Evolutionary conservation across 768 basidiomycete genomes (phyloP).

Genomic region (Hortiboletus campestris): DNA sequence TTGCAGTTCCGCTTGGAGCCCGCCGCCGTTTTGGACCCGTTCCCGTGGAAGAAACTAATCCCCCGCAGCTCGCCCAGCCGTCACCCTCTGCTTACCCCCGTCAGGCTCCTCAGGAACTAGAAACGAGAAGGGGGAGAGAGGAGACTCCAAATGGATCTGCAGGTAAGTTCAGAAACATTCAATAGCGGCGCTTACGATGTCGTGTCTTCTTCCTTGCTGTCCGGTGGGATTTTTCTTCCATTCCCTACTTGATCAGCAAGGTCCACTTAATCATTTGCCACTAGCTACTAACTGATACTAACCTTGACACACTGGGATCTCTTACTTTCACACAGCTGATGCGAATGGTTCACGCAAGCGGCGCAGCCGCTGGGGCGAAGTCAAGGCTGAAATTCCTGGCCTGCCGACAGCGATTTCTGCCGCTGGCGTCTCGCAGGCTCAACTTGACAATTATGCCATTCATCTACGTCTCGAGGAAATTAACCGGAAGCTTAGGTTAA

Average conservation of each 20-base stretch:
- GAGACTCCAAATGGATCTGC: slow-evolving; percentile 67
- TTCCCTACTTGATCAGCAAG: slow-evolving; percentile 31
- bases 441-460: slow-evolving; percentile 97
- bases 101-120: slow-evolving; percentile 51
- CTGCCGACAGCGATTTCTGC: slow-evolving; percentile 93
- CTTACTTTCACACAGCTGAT: slow-evolving; percentile 58
- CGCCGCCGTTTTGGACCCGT: slow-evolving; percentile 91
- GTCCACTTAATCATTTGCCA: slow-evolving; percentile 32
- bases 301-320: slow-evolving; percentile 46
- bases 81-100: slow-evolving; percentile 85
- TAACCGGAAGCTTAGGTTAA: slow-evolving; percentile 88
- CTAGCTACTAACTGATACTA: slow-evolving; percentile 51
- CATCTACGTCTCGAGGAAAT: slow-evolving; percentile 97
- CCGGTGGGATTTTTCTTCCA: slow-evolving; percentile 28
- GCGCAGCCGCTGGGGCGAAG: slow-evolving; percentile 97
- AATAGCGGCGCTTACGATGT: slow-evolving; percentile 38
- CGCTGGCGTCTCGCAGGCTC: slow-evolving; percentile 90
- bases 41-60: slow-evolving; percentile 74
- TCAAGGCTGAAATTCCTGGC: slow-evolving; percentile 86
- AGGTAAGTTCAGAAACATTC: slow-evolving; percentile 61
- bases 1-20: slow-evolving; percentile 73
- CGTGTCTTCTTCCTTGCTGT: slow-evolving; percentile 36
- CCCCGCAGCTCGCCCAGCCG: slow-evolving; percentile 84
- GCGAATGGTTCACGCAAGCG: slow-evolving; percentile 90
- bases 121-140: slow-evolving; percentile 64